A percentile compares a stretch with the other conserved stretches of the same genome.
phyloP scores from a whole-genome alignment of 2,329 filamentous ascomycete genomes.

The Pseudohalonectria lignicola region DNA sequence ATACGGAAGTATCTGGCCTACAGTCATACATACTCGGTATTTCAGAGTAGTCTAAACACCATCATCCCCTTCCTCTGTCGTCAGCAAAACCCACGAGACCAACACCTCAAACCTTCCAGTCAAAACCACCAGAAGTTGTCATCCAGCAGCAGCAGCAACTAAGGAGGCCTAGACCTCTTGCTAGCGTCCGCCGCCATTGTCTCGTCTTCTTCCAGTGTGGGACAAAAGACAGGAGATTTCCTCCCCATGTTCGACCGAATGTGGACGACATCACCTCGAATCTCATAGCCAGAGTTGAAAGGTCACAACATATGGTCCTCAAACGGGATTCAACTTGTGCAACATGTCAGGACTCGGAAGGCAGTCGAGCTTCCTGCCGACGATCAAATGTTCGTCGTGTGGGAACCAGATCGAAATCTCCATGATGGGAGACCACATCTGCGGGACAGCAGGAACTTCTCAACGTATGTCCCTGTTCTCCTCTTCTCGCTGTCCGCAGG shows the following conservation, averaged over 20 bases:
- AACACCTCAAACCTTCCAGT: too few species aligned
- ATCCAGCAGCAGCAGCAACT: too few species aligned
- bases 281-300: not conserved
- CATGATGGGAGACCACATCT: slow-evolving; percentile 77
- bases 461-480: slow-evolving; percentile 25
- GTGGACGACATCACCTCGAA: not conserved
- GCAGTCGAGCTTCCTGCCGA: slow-evolving; percentile 63
- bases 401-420: slow-evolving; percentile 70
- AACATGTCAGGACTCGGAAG: slow-evolving; percentile 23
- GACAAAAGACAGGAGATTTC: too few species aligned
- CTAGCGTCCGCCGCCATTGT: too few species aligned
- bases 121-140: too few species aligned
- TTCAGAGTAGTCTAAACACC: too few species aligned
- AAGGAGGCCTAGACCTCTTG: too few species aligned
- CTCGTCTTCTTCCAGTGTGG: too few species aligned
- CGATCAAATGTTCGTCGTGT: slow-evolving; percentile 81
- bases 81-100: not conserved
- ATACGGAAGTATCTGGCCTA: too few species aligned
- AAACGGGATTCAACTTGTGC: not conserved
- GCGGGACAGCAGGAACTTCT: slow-evolving; percentile 31
- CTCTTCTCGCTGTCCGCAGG: not conserved
- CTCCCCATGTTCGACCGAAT: too few species aligned
- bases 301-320: not conserved
- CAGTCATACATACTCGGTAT: too few species aligned
- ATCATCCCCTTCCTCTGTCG: too few species aligned